These are phyloP conservation scores for Parachaetomium inaequale DNA, from an alignment of 495 filamentous ascomycete species.

Conservation along the genomic window DNA sequence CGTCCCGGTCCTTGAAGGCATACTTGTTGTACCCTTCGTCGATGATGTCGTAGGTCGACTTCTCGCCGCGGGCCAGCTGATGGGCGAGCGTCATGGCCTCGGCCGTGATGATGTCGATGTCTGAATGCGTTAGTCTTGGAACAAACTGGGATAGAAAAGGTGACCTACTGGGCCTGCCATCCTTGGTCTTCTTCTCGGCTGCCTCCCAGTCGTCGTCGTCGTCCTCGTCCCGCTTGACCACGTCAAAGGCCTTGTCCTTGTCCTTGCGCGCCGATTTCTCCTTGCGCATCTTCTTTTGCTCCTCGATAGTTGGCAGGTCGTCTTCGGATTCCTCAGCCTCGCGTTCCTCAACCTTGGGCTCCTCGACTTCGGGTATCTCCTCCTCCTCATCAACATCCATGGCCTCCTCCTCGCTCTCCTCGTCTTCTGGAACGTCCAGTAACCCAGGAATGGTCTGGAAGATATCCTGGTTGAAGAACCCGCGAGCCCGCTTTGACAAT, in stretches of 20 bases:
- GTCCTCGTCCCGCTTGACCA: constrained; percentile 49
- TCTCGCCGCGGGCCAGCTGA: constrained; percentile 80
- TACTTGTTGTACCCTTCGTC: constrained; percentile 94
- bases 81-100: constrained; percentile 99
- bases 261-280: not conserved
- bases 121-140: constrained; percentile 46
- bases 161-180: constrained; percentile 64
- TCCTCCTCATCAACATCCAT: constrained; percentile 28
- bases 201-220: constrained; percentile 63
- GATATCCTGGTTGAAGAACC: constrained; percentile 94
- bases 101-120: constrained; percentile 97
- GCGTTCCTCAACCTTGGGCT: too few species aligned
- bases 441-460: constrained; percentile 75
- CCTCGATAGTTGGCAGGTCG: constrained; percentile 12
- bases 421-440: constrained; percentile 44
- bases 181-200: constrained; percentile 59
- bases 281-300: constrained; percentile 19
- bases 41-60: constrained; percentile 67
- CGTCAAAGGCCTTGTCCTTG: constrained; percentile 44
- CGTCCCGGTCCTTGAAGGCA: constrained; percentile 85
- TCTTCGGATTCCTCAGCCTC: constrained; percentile 18
- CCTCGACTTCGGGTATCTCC: not conserved
- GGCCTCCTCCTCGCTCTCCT: constrained; percentile 53
- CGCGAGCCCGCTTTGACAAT: constrained; percentile 74
- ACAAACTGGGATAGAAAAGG: constrained; percentile 10